Conservation (phyloP, 352 stramenopile species). For the Saprolegnia parasitica region DNA sequence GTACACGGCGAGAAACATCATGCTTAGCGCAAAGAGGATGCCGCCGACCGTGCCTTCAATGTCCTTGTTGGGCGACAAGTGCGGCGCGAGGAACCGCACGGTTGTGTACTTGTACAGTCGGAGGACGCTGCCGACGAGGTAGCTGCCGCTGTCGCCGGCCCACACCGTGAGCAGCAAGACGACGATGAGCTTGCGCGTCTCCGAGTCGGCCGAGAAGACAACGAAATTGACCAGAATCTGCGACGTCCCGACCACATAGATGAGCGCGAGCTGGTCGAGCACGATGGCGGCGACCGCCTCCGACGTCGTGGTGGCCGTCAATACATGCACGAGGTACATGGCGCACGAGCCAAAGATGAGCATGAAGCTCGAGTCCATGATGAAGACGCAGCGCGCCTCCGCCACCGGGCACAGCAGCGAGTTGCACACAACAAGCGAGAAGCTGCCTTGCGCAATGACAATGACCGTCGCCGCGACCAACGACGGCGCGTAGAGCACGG, state of each 20-base stretch:
- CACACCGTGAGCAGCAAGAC: slow-evolving; percentile 64
- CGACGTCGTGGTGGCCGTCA: slow-evolving; percentile 31
- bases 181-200: slow-evolving; percentile 60
- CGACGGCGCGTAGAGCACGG: background rate
- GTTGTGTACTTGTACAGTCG: slow-evolving; percentile 74
- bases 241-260: slow-evolving; percentile 64
- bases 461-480: background rate
- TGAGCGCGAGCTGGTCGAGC: slow-evolving; percentile 56
- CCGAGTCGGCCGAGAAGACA: slow-evolving; percentile 32
- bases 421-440: slow-evolving; percentile 33
- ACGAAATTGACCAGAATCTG: slow-evolving; percentile 64
- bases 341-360: slow-evolving; percentile 48
- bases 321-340: slow-evolving; percentile 47
- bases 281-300: slow-evolving; percentile 45
- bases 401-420: slow-evolving; percentile 72
- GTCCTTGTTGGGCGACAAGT: slow-evolving; percentile 93
- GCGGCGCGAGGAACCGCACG: slow-evolving; percentile 79
- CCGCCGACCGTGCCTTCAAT: slow-evolving; percentile 92
- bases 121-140: slow-evolving; percentile 88
- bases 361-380: slow-evolving; percentile 47
- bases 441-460: background rate
- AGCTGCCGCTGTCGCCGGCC: slow-evolving; percentile 89
- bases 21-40: slow-evolving; percentile 69
- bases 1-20: slow-evolving; percentile 81
- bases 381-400: slow-evolving; percentile 51